Percentiles rank a stretch among this genome's conserved stretches.
Evolutionary conservation across 1,139 yeast species (phyloP).

Genomic region (Groenewaldozyma auringiensis): DNA sequence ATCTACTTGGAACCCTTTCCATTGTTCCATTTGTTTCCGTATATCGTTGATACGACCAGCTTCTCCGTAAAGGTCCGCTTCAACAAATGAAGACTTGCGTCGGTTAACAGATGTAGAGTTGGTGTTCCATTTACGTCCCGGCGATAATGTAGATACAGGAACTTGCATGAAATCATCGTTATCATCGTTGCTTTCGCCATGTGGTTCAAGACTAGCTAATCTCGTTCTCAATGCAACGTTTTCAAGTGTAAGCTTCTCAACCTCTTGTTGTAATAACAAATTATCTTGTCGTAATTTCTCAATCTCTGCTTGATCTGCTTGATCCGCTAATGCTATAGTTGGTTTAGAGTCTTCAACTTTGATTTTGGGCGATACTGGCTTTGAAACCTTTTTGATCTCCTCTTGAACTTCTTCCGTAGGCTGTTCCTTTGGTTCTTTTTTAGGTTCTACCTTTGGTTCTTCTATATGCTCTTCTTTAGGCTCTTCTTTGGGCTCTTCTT

Average conservation of each 20-base stretch:
- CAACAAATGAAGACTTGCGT: slow-evolving; percentile 29
- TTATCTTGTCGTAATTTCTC: slow-evolving; percentile 6
- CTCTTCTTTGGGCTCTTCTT: slow-evolving; percentile 9
- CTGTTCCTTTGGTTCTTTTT: background rate
- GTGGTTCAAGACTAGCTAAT: background rate
- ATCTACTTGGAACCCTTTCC: slow-evolving; percentile 85
- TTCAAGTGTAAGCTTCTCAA: slow-evolving; percentile 22
- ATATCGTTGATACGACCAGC: slow-evolving; percentile 24
- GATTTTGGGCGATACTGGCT: background rate
- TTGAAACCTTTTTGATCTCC: background rate
- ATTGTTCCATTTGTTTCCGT: slow-evolving; percentile 39
- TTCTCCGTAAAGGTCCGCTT: slow-evolving; percentile 31
- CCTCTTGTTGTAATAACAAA: slow-evolving; percentile 9
- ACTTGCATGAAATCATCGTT: slow-evolving; percentile 23
- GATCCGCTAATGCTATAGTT: slow-evolving; percentile 1
- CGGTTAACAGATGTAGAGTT: slow-evolving; percentile 9
- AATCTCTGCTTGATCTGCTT: slow-evolving; percentile 5
- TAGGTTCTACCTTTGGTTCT: slow-evolving; percentile 5
- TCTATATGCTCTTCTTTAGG: slow-evolving; percentile 1
- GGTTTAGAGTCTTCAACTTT: background rate
- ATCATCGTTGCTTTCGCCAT: slow-evolving; percentile 6
- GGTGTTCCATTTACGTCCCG: slow-evolving; percentile 5
- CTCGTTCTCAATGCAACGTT: slow-evolving; percentile 16
- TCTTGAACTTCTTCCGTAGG: background rate
- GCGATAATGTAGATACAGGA: slow-evolving; percentile 10